Base-by-base conservation (phyloP, 495 filamentous ascomycete genomes). In the Sordaria brevicollis region DNA sequence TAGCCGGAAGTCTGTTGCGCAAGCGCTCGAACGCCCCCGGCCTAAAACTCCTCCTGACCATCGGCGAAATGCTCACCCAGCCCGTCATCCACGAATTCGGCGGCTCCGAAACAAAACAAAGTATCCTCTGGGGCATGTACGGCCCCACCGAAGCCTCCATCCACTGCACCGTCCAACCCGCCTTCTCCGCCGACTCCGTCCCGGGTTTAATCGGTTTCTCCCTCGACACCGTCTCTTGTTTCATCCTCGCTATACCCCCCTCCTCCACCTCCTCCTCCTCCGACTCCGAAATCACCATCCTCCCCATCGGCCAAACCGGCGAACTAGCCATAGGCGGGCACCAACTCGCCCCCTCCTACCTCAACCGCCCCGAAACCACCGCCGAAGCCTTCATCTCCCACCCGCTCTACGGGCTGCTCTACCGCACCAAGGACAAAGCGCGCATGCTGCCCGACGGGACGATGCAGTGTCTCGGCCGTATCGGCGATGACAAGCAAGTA, bases 381-480 rank as follows among this genome's bases (percentile, higher is more conserved):
- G 81, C 84, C 15, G 82, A 84, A 57, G 88, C 90, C 0, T 97
- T 97, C 76, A 77, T 83, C 21, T 72, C 86, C 2, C 83, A 88
- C 62, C 83, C 78, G 8, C 11, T 31, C 1, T 85, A 80, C 77
- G 85, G 76, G 79, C 88, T 71, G 73, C 83, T 94, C 25, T 97
- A 97, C 79, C 85, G 91, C 29, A 98, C 94, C 2, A 94, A 94
- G 5, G 94, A 98, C 77, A 89, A 89, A 71, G 94, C 91, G 0
- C 83, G 88, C 17, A 85, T 94, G 38, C 79, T 89, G 8, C 79
- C 84, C 1, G 86, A 89, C 43, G 93, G 93, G 1, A 84, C 84
- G 0, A 82, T 97, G 2, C 92, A 97, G 72, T 95, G 91, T 75
- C 86, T 93, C 3, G 94, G 94, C 5, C 89, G 94, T 41, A 89